Conservation (phyloP, 2,329 filamentous ascomycete genomes). For the Aspergillus uvarum region DNA sequence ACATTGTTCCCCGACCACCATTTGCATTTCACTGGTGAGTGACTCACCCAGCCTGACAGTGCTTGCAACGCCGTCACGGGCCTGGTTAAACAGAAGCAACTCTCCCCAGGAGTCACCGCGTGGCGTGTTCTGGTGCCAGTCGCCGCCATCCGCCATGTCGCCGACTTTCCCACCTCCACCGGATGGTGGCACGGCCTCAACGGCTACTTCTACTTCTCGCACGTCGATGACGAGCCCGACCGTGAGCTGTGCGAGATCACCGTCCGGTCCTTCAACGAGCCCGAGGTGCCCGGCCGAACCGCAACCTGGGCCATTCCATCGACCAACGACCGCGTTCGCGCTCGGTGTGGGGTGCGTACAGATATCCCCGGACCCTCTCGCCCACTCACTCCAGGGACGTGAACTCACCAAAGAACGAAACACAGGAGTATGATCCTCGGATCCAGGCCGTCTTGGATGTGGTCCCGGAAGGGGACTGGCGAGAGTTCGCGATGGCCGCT, state of each 20-base stretch:
- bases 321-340: background rate
- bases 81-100: too few relatives aligned
- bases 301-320: conserved; percentile 4
- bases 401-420: too few relatives aligned
- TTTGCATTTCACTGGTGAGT: too few relatives aligned
- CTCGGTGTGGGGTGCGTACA: background rate
- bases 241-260: conserved; percentile 6
- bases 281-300: background rate
- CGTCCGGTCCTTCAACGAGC: conserved; percentile 2
- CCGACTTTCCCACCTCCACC: background rate
- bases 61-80: too few relatives aligned
- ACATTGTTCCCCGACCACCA: too few relatives aligned
- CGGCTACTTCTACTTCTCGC: conserved; percentile 5
- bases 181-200: conserved; percentile 3
- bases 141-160: background rate
- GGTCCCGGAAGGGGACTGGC: conserved; percentile 5
- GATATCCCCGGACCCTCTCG: background rate
- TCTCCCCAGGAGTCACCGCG: background rate
- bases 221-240: conserved; percentile 6
- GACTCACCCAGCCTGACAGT: too few relatives aligned
- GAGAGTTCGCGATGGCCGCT: conserved; percentile 5
- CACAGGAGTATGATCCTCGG: background rate
- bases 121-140: conserved; percentile 6
- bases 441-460: background rate
- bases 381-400: too few relatives aligned